Evolutionary conservation across 2,329 filamentous ascomycete species (phyloP), one percentile per base, ranked within the genome.

Genomic region (Pseudocercospora musae): DNA sequence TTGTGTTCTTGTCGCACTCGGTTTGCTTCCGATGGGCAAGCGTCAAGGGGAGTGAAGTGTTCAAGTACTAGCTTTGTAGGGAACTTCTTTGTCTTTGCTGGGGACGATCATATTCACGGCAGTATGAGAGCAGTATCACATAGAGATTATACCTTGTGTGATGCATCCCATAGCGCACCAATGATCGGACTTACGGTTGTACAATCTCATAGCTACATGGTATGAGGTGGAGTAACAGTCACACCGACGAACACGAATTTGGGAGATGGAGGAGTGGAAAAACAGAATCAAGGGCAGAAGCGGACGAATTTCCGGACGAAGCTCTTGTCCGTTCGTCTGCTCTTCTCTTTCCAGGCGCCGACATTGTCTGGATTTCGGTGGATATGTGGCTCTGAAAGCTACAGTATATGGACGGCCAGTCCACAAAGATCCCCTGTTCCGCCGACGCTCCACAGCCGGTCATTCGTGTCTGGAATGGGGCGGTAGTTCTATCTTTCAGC

Each of bases 151-250:
- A 27, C 10, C 13, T n/a, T 31, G 15, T n/a, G 13, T 31, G 48
- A 52, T 52, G 48, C 31, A 15, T 5, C 25, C 31, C 23, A 52
- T 29, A 25, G 48, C 48, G 48, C 48, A 52, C 48, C 48, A 52
- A 52, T 29, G 48, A 52, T 52, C 48, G 48, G 48, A 52, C 48
- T n/a, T 52, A 52, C 48, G 48, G 48, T 52, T 20, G 8, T 52
- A 29, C 48, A 21, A 52, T 29, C 48, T 52, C 21, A 29, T 15
- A n/a, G 48, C 23, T 8, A n/a, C 48, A 52, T 52, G 21, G 48
- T 15, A 52, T 29, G 48, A 25, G 25, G 48, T 27, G 48, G 48
- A 29, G 21, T 52, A 10, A 29, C 15, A n/a, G 23, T 52, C 15
- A 29, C 48, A 52, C 23, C 48, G 48, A 52, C 37, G 37, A 7